Conservation (phyloP, 2,329 filamentous ascomycete genomes). For the Alternaria novae-zelandiae region DNA sequence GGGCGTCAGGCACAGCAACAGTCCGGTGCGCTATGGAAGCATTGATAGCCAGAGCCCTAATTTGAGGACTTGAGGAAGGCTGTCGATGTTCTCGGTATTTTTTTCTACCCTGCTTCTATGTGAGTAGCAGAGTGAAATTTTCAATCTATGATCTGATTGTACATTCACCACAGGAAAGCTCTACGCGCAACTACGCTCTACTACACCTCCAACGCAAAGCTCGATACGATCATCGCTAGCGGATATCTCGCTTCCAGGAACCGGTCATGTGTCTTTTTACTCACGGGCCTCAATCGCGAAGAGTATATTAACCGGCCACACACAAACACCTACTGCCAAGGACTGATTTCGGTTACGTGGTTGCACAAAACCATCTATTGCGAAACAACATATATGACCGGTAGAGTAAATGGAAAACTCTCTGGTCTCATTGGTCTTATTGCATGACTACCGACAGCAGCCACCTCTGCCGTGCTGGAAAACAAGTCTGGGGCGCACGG, state of each 20-base stretch:
- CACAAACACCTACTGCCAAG: slow-evolving; percentile 13
- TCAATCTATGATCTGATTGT: neutral
- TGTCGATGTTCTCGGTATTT: neutral
- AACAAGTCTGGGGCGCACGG: slow-evolving; percentile 14
- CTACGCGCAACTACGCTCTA: neutral
- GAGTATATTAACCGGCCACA: slow-evolving; percentile 22
- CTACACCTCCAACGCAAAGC: neutral
- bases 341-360: slow-evolving; percentile 7
- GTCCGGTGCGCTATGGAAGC: neutral
- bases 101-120: neutral
- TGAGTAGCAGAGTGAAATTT: neutral
- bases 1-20: neutral
- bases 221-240: neutral
- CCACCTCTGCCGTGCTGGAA: neutral
- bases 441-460: neutral
- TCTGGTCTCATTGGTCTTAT: neutral
- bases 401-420: neutral
- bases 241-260: slow-evolving; percentile 7
- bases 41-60: neutral
- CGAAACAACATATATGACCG: slow-evolving; percentile 17
- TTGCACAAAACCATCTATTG: slow-evolving; percentile 17
- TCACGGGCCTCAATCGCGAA: slow-evolving; percentile 16
- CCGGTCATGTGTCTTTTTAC: slow-evolving; percentile 12
- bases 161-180: neutral
- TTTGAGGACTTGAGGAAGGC: neutral